Base-by-base conservation (phyloP, 371 early-diverging fungal species). In the Haplosporangium sp. region DNA sequence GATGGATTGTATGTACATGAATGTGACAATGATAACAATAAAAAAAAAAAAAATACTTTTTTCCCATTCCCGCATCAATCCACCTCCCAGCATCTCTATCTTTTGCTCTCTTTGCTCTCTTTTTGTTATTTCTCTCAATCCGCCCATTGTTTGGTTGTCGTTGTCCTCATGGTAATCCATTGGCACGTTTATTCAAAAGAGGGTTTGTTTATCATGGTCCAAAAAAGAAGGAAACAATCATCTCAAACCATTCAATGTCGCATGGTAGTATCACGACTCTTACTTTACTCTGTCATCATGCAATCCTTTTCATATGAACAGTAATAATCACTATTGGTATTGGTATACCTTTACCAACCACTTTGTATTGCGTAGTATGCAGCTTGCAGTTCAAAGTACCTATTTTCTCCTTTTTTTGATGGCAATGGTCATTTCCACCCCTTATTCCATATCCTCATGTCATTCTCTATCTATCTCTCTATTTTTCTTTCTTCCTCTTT, bases 151-250 rank as follows among this genome's bases (percentile, higher is more conserved):
- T 56, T 50, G 42, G 40, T 50, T 40, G 57, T 19, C 34, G 44
- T 50, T 27, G 0, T 37, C 45, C n/a, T 44, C 50, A 59, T 20
- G 15, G 60, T 48, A 19, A 45, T 27, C 39, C 61, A 68, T 61
- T 61, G 68, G 61, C 44, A 63, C 63, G 63, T 63, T 57, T 63
- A 63, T 56, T 45, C 15, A 10, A 20, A 40, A 61, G 57, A 65
- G 45, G 65, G 65, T 56, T 56, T 56, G 53, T 50, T 50, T 50
- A 17, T 15, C 20, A 50, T 27, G 27, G 27, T 27, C 27, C 27
- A 27, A 27, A 27, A 27, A 27, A 50, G 50, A 50, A 50, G 17
- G 50, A 50, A 50, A 15, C 50, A 50, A n/a, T 50, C 50, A 50
- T 15, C 13, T 27, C 27, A 27, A 27, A 27, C 27, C 50, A 11